These are phyloP conservation scores for Berberis vulgaris DNA, from an alignment of 164 flowering plant genomes.

Conservation along the genomic window DNA sequence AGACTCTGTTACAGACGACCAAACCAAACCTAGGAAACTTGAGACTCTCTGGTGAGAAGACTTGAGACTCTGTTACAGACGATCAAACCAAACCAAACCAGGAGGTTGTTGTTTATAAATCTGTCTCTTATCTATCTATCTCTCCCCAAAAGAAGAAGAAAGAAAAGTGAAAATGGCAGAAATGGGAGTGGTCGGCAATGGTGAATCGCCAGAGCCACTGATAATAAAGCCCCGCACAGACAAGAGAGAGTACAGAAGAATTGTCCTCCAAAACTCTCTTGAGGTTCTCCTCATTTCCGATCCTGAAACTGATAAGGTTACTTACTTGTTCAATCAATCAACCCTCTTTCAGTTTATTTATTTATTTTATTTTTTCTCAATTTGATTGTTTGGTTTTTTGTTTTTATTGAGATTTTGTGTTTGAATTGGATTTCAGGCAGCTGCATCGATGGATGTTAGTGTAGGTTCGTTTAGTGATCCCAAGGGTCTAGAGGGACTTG, in stretches of 20 bases:
- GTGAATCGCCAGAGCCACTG: conserved; percentile 18
- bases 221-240: conserved; percentile 78
- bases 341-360: background rate
- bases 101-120: no score
- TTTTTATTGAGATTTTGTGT: background rate
- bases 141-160: background rate
- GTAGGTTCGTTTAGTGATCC: conserved; percentile 89
- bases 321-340: background rate
- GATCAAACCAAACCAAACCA: no score
- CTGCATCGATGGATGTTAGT: conserved; percentile 84
- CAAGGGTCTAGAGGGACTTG: conserved; percentile 84
- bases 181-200: conserved; percentile 12
- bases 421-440: conserved; percentile 38
- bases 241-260: conserved; percentile 65
- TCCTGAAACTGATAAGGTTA: conserved; percentile 91
- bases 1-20: no score
- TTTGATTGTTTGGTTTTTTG: background rate
- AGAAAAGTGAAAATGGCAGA: conserved; percentile 31
- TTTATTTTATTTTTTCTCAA: no score
- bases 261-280: conserved; percentile 68
- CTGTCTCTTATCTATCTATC: no score
- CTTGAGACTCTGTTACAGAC: no score
- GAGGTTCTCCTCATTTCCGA: conserved; percentile 87
- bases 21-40: no score
- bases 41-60: no score